Base-by-base conservation (phyloP, 805 yeast genomes). In the Yamadazyma olivae region DNA sequence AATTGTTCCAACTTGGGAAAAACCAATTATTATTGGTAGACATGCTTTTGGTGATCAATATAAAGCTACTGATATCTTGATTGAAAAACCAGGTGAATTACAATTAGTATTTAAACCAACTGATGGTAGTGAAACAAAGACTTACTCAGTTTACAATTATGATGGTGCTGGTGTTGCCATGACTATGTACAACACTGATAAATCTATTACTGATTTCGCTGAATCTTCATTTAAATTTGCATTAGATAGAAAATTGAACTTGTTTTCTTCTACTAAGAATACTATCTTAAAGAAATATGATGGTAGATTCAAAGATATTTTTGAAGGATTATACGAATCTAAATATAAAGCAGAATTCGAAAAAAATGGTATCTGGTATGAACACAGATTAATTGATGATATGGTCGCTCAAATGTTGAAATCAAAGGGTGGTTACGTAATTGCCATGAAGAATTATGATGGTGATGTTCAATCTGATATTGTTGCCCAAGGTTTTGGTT, bases 351-450 rank as follows among this genome's bases (percentile, higher is more conserved):
- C 62, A 18, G 65, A 78, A 54, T 90, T 90, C 64, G 95, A 88
- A 59, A 70, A 70, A 38, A 62, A 65, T 29, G 93, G 89, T n/a
- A 84, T 90, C 61, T 89, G 95, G 95, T 90, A 85, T 64, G 97
- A 91, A 69, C 98, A 91, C 70, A 80, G 98, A 53, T 73, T 91
- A 50, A 91, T 91, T 50, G 98, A 91, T 65, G 98, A 91, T 61
- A 91, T 91, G 98, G 98, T 91, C 33, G 98, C 98, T 16, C 97
- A 91, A 71, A 90, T 91, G 97, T 71, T 91, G 61, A 91, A 91
- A 71, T 87, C 96, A 30, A 80, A 77, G 57, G 98, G 98, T 54
- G 97, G 98, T 5, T 91, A 73, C 62, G 83, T 91, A 53, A 86
- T 91, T 65, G 98, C 98, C 32, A 78, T 91, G 83, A 91, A 91